Percentiles rank a stretch among this genome's conserved stretches.
Evolutionary conservation across 2,329 filamentous ascomycete genomes (phyloP).

Genomic region (Exophiala bonariae): DNA sequence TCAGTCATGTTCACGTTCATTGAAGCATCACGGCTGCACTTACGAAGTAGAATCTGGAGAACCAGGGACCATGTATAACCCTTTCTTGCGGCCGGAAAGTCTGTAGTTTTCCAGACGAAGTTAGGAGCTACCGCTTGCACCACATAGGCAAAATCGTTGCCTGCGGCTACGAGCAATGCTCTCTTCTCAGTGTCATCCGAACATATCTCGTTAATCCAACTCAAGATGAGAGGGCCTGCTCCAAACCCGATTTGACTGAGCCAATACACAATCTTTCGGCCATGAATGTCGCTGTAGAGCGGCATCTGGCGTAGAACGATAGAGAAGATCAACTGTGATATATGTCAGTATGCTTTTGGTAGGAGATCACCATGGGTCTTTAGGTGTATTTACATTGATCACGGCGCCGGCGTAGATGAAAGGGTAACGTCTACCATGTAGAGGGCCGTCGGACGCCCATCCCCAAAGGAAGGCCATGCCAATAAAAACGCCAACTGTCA

Average conservation of each 20-base stretch:
- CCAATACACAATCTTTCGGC: constrained; percentile 41
- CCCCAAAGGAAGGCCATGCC: constrained; percentile 38
- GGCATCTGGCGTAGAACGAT: constrained; percentile 38
- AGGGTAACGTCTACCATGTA: constrained; percentile 37
- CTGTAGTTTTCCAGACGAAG: constrained; percentile 44
- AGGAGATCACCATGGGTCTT: background rate
- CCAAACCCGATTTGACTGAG: constrained; percentile 32
- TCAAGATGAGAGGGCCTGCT: constrained; percentile 41
- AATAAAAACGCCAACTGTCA: constrained; percentile 38
- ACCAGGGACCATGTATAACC: constrained; percentile 40
- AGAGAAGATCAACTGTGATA: constrained; percentile 32
- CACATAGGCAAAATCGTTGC: constrained; percentile 36
- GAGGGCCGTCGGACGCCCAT: constrained; percentile 39
- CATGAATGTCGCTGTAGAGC: constrained; percentile 36
- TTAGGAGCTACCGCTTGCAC: constrained; percentile 39
- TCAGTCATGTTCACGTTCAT: too few species aligned
- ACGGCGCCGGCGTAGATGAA: constrained; percentile 41
- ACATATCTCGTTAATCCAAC: constrained; percentile 39
- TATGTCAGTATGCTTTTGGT: constrained; percentile 1
- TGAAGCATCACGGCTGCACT: constrained; percentile 17
- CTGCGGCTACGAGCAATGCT: constrained; percentile 33
- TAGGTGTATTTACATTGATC: constrained; percentile 31
- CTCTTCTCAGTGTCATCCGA: constrained; percentile 32
- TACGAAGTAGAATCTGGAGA: constrained; percentile 36
- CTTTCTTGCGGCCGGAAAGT: constrained; percentile 38